Base-by-base conservation (phyloP, 257 asterid genomes). In the Voacanga thouarsii region DNA sequence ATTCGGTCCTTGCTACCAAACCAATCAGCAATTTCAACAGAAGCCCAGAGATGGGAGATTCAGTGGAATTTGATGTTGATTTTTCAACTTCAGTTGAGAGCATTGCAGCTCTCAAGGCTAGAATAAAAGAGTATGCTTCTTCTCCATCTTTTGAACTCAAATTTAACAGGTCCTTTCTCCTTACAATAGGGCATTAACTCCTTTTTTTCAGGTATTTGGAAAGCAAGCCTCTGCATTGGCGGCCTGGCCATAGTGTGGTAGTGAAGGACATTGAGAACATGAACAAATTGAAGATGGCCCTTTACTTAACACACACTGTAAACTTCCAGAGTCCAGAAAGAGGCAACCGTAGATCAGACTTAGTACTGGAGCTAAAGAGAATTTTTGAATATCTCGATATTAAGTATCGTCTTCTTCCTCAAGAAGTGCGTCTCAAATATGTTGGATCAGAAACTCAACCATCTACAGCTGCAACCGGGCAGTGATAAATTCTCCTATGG, bases 31-130 rank as follows among this genome's bases (percentile, higher is more conserved):
- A 90, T 45, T 87, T 85, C 37, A 86, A 88, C 33, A 80, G 97
- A 39, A 92, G 97, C 81, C 96, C 96, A 3, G 92, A 91, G 44
- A 88, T 89, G 94, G 87, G 92, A 4, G 97, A 93, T 77, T 66
- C 89, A 23, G 86, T 93, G 30, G 96, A 93, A 79, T 91, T 92
- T 80, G 79, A 89, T 56, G 91, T 92, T n/a, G 96, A 89, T 87
- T 91, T 91, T 71, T 82, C 88, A 30, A 92, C 96, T 80, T 86
- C 97, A 39, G 89, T 85, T 21, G 90, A 89, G 86, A 93, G 83
- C 84, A 80, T 93, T 72, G 92, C 92, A 12, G 88, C 87, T 47
- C 72, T 93, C 80, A 93, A 84, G 80, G 88, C 83, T 53, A 87
- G 84, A 79, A 85, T 91, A 30, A 91, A 89, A 85, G 80, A 78